Conservation (phyloP, 495 filamentous ascomycete species). For the Aspergillus avenaceus region DNA sequence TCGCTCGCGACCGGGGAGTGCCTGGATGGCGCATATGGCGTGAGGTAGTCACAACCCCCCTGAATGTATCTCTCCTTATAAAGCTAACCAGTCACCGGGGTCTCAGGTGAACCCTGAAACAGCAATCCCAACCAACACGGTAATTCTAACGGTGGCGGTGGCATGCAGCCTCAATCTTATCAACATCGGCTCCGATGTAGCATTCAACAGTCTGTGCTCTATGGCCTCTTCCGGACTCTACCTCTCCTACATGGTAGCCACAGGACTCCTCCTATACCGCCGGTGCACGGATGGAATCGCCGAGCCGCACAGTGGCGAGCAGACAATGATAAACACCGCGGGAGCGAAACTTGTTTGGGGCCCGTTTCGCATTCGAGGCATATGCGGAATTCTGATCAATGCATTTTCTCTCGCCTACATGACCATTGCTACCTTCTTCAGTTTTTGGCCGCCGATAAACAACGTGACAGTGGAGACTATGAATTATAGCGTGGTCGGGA, state of each 20-base stretch:
- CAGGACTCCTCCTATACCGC: conserved; percentile 43
- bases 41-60: conserved; percentile 28
- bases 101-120: conserved; percentile 27
- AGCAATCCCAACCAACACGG: conserved; percentile 35
- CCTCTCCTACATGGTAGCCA: conserved; percentile 40
- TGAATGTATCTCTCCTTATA: no score
- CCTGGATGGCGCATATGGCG: conserved; percentile 40
- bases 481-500: no score
- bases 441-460: conserved; percentile 42
- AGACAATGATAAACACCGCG: conserved; percentile 20
- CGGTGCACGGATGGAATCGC: conserved; percentile 35
- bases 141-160: conserved; percentile 31
- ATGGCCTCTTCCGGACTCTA: conserved; percentile 40
- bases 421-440: conserved; percentile 45
- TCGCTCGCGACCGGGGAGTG: conserved; percentile 49
- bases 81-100: not conserved
- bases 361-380: conserved; percentile 26
- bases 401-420: conserved; percentile 37
- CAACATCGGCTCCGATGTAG: conserved; percentile 41
- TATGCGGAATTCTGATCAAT: conserved; percentile 26
- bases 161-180: conserved; percentile 39
- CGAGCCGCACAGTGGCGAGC: conserved; percentile 12
- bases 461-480: conserved; percentile 28
- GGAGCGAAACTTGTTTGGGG: conserved; percentile 37
- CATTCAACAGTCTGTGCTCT: conserved; percentile 43